Evolutionary conservation across 345 rosid genomes (phyloP).

Genomic region (Reutealis trisperma): DNA sequence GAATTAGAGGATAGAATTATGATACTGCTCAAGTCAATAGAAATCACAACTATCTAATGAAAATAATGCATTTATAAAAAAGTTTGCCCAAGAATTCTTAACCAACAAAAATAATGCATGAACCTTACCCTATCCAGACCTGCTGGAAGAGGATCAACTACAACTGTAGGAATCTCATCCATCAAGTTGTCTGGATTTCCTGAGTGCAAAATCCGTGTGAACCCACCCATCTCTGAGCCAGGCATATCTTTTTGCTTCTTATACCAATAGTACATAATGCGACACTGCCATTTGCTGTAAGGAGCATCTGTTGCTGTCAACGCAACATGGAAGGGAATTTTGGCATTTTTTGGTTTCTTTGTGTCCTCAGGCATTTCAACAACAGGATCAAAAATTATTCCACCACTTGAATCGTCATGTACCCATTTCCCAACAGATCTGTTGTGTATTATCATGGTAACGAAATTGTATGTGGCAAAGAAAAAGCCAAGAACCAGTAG

Average conservation of each 20-base stretch:
- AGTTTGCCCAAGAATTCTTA: neutral
- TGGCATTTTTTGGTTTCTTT: conserved; percentile 34
- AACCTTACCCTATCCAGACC: conserved; percentile 76
- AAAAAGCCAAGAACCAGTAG: conserved; percentile 62
- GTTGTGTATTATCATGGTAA: conserved; percentile 43
- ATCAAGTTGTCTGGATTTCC: conserved; percentile 84
- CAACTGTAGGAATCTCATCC: conserved; percentile 88
- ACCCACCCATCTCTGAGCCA: conserved; percentile 92
- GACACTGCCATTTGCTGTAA: conserved; percentile 94
- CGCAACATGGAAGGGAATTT: conserved; percentile 67
- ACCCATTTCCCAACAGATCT: conserved; percentile 13
- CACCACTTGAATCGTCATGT: conserved; percentile 21
- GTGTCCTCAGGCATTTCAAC: conserved; percentile 56
- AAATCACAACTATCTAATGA: neutral
- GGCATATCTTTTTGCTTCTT: conserved; percentile 68
- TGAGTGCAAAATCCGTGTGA: conserved; percentile 88
- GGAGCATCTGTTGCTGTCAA: conserved; percentile 84
- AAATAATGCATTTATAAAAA: neutral
- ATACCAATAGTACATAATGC: conserved; percentile 97
- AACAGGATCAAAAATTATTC: conserved; percentile 60
- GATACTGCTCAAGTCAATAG: no score
- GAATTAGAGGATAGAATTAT: no score
- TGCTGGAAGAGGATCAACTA: conserved; percentile 89
- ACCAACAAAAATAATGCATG: neutral
- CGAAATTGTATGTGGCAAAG: conserved; percentile 73